Base-by-base conservation (phyloP, 306 rosid species). In the Castanopsis chinensis region DNA sequence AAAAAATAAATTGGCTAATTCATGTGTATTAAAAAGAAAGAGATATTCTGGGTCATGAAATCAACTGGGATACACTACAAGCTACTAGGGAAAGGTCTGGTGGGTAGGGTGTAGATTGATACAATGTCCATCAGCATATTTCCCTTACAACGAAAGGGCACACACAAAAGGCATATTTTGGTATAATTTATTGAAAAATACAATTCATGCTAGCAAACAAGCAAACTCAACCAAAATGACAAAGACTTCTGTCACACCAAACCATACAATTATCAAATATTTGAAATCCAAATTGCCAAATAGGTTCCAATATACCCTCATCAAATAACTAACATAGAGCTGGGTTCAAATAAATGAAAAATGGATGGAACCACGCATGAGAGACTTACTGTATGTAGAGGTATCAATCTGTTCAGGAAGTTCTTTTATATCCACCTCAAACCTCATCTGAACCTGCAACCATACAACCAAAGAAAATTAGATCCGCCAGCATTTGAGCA, bases 351-450 rank as follows among this genome's bases (percentile, higher is more conserved):
- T 64, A 30, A 20, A 28, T 32, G 45, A 65, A 65, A 32, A 32
- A 32, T 6, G 7, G 21, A 45, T 63, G 1, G 58, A 69, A 55
- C 27, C 15, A 18, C 21, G 18, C n/a, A 35, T 27, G 51, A 68
- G 74, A 76, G 30, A 85, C 99, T 41, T 91, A 95, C 99, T 95
- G 81, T 95, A 95, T 45, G 99, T 92, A 60, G 97, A 88, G 15
- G 99, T 95, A 81, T 95, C 99, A 59, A 95, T 95, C 89, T 95
- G 97, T 89, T 95, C 99, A 32, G 99, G 99, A 58, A 95, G 95
- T 89, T 91, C 97, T 84, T 95, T 91, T 76, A 95, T 95, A 83
- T 95, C 99, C 72, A 92, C 97, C 86, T 95, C 99, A 83, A 95
- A 95, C 95, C 99, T 95, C 77, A 93, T 91, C 30, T 95, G 99